phyloP scores from a whole-genome alignment of 768 basidiomycete genomes.

The Pleurotus tuoliensis region DNA sequence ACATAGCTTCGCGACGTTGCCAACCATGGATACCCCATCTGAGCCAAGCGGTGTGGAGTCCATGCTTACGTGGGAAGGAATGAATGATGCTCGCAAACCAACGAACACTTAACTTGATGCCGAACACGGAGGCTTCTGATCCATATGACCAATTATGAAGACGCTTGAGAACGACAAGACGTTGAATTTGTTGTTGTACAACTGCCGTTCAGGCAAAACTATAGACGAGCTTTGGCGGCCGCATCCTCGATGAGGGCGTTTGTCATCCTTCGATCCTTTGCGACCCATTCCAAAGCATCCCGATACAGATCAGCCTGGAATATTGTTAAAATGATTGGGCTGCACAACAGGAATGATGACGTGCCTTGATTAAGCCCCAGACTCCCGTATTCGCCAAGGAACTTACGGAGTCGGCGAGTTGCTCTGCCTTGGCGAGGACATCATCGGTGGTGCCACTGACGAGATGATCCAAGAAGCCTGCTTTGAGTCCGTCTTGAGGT shows the following conservation, averaged over 20 bases:
- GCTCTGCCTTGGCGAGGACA: conserved; percentile 60
- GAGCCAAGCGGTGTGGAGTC: no score
- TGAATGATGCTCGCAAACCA: no score
- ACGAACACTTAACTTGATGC: no score
- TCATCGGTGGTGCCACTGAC: conserved; percentile 56
- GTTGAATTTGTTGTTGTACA: no score
- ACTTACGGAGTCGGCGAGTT: conserved; percentile 53
- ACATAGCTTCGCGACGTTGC: no score
- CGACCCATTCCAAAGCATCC: conserved; percentile 43
- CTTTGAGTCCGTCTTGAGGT: conserved; percentile 60
- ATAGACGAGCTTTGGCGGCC: conserved; percentile 45
- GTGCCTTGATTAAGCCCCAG: conserved; percentile 73
- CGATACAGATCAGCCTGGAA: conserved; percentile 51
- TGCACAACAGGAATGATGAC: neutral
- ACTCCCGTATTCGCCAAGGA: conserved; percentile 53
- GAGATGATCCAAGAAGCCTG: conserved; percentile 68
- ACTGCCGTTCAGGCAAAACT: conserved; percentile 3
- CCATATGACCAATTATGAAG: no score
- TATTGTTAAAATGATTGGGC: neutral
- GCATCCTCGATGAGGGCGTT: conserved; percentile 42
- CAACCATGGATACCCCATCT: no score
- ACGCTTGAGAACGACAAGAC: no score
- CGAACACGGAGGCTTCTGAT: no score
- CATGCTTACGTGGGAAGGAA: no score
- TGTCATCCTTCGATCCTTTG: conserved; percentile 30